Evolutionary conservation across 768 basidiomycete genomes (phyloP).

Genomic region (Coprinopsis strossmayeri): DNA sequence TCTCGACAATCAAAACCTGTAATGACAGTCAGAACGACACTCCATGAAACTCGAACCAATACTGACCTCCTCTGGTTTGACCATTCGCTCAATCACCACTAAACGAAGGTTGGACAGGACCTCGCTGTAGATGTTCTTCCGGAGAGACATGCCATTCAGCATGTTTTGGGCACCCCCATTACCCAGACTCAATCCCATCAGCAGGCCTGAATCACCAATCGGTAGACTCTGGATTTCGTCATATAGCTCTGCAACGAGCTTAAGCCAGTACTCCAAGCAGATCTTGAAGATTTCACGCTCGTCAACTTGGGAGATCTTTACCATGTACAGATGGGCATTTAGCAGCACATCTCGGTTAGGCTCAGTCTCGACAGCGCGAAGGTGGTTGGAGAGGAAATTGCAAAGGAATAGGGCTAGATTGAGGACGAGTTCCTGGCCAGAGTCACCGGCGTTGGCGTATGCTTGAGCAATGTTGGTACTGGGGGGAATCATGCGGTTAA

Average conservation of each 20-base stretch:
- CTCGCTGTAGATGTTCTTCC: slow-evolving; percentile 95
- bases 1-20: slow-evolving; percentile 96
- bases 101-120: slow-evolving; percentile 90
- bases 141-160: slow-evolving; percentile 69
- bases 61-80: slow-evolving; percentile 95
- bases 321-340: slow-evolving; percentile 97
- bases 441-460: slow-evolving; percentile 82
- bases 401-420: slow-evolving; percentile 96
- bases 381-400: slow-evolving; percentile 92
- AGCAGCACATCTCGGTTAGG: slow-evolving; percentile 86
- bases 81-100: slow-evolving; percentile 98
- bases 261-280: slow-evolving; percentile 95
- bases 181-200: slow-evolving; percentile 87
- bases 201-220: slow-evolving; percentile 75
- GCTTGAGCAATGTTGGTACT: slow-evolving; percentile 92
- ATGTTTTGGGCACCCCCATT: slow-evolving; percentile 57
- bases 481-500: slow-evolving; percentile 96
- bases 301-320: slow-evolving; percentile 96
- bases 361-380: slow-evolving; percentile 91
- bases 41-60: not conserved
- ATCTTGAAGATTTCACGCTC: slow-evolving; percentile 99
- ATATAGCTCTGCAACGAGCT: slow-evolving; percentile 93
- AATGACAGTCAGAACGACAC: not conserved
- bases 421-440: slow-evolving; percentile 94
- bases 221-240: slow-evolving; percentile 94